Evolutionary conservation across 1,139 yeast species (phyloP), one percentile per base, ranked within the genome.

Genomic region (Kodamaea sp.): DNA sequence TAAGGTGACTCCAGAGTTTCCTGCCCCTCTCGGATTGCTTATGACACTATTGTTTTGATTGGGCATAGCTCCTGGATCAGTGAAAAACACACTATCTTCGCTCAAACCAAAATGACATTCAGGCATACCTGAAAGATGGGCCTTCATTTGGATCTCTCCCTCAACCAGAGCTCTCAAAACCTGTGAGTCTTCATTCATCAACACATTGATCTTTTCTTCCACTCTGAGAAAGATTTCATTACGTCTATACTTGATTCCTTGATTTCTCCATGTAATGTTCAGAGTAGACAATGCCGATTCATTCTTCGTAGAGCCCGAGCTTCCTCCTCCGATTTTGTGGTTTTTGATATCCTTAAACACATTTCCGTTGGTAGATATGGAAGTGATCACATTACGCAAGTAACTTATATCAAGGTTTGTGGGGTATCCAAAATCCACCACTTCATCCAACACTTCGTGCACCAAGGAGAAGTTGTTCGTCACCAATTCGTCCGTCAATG

Each of bases 381-480:
- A 47, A 14, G 51, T 42, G 31, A 65, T 43, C 20, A 50, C 48
- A n/a, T 50, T 47, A 35, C 58, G 58, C 37, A 70, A 52, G 39
- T 61, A 59, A 15, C 57, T 51, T 23, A 61, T 55, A 35, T 89
- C 96, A 39, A 89, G 73, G 43, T 76, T 77, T 40, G 78, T 80
- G 0, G 96, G 95, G 48, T 78, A 83, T 1, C 97, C 98, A 57
- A 80, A 86, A 44, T 85, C 95, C 19, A 84, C 63, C 18, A 81
- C 68, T 53, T 87, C 92, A 47, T 86, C 95, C 26, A 90, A 61
- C 10, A 89, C 59, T 48, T 89, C 96, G 60, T 85, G 83, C 15
- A 89, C 73, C 16, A 76, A 53, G 37, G 78, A 67, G 55, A 88
- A 86, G 49, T 87, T 80, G 46, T 78, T 59, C 18, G 51, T 47